phyloP scores from a whole-genome alignment of 2,329 filamentous ascomycete genomes.

The Colletotrichum noveboracense region DNA sequence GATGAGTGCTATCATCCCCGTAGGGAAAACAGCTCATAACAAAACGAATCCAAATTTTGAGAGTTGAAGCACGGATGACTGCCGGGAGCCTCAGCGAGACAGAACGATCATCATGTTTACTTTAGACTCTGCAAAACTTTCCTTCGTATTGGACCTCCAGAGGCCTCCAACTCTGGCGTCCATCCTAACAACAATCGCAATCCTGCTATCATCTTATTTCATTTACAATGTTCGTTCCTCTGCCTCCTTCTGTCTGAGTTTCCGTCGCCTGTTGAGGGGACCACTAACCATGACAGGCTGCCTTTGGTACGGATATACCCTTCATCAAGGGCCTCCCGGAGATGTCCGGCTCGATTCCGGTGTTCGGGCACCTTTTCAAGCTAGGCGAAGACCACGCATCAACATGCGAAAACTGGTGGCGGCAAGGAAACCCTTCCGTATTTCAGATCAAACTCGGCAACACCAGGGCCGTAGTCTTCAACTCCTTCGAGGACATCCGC shows the following conservation, averaged over 20 bases:
- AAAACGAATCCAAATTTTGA: not conserved
- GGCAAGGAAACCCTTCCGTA: not conserved
- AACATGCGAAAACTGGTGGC: not conserved
- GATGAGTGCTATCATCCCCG: not conserved
- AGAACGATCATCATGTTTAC: not conserved
- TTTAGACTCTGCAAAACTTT: not conserved
- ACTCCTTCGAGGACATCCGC: not conserved
- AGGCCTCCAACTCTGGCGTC: not conserved
- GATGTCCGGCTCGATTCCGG: slow-evolving; percentile 72
- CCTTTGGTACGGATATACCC: slow-evolving; percentile 58
- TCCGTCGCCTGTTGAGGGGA: not conserved
- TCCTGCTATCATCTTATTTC: not conserved
- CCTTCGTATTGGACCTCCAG: not conserved
- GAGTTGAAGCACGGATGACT: not conserved
- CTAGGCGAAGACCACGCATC: slow-evolving; percentile 30
- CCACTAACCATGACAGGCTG: not conserved
- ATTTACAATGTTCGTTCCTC: not conserved
- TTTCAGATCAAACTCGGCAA: not conserved
- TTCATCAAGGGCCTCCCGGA: slow-evolving; percentile 68
- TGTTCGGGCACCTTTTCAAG: slow-evolving; percentile 68
- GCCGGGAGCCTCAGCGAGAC: not conserved
- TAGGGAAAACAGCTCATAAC: not conserved
- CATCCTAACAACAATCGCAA: not conserved
- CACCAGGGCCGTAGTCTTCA: not conserved
- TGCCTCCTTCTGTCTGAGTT: rapidly evolving